Evolutionary conservation across 345 rosid genomes (phyloP).

Genomic region (Moringa oleifera): DNA sequence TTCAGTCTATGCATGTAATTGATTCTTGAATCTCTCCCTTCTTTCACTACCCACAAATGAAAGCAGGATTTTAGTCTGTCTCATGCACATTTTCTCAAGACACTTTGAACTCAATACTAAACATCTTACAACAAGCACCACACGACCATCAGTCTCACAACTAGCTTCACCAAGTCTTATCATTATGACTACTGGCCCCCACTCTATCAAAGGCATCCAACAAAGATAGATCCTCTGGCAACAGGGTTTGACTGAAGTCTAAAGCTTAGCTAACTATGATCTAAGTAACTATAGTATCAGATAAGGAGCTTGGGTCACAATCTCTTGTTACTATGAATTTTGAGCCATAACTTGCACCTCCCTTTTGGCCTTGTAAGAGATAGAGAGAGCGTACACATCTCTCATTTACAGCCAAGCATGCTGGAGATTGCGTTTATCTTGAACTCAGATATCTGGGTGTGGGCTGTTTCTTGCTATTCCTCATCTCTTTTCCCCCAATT

Average conservation of each 20-base stretch:
- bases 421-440: conserved; percentile 22
- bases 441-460: conserved; percentile 35
- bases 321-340: conserved; percentile 20
- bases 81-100: too few species aligned
- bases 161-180: conserved; percentile 1
- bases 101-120: neutral
- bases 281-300: neutral
- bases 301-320: neutral
- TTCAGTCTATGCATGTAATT: too few species aligned
- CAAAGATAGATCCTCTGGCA: conserved; percentile 13
- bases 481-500: conserved; percentile 20
- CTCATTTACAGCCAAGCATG: conserved; percentile 29
- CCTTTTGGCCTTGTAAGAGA: neutral
- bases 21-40: too few species aligned
- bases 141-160: conserved; percentile 6
- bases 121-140: neutral
- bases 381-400: too few species aligned
- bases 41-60: too few species aligned
- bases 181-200: neutral
- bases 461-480: conserved; percentile 26
- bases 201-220: conserved; percentile 4
- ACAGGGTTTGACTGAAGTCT: conserved; percentile 16
- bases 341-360: conserved; percentile 19
- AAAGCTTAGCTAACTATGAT: conserved; percentile 5
- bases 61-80: too few species aligned